phyloP scores from a whole-genome alignment of 1,284 basidiomycete genomes.

The Veloboletus limbatus region DNA sequence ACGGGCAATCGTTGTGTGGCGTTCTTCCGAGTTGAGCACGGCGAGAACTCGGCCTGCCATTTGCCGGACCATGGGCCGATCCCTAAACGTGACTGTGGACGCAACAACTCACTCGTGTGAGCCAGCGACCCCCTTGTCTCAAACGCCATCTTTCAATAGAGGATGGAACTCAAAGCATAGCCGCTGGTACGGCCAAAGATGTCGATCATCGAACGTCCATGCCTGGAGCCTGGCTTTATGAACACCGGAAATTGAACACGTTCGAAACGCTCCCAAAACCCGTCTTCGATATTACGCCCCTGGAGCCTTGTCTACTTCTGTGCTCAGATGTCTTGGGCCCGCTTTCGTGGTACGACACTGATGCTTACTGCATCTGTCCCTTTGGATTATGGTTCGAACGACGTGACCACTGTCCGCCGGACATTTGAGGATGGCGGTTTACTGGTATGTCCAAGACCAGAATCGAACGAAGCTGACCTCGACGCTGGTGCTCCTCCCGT shows the following conservation, averaged over 20 bases:
- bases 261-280: neutral
- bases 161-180: neutral
- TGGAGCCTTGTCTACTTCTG: neutral
- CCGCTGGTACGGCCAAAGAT: neutral
- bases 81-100: neutral
- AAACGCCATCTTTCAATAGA: neutral
- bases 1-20: neutral
- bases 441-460: neutral
- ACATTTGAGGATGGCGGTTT: neutral
- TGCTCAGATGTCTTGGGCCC: neutral
- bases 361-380: neutral
- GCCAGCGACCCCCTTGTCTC: neutral
- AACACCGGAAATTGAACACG: neutral
- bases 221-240: conserved; percentile 5
- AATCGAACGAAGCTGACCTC: neutral
- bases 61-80: neutral
- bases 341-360: neutral
- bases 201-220: neutral
- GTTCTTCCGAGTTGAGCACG: neutral
- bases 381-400: neutral
- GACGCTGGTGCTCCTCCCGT: neutral
- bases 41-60: neutral
- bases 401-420: neutral
- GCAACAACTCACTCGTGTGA: neutral
- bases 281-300: neutral